Conservation (phyloP, 768 basidiomycete genomes). For the Phanerochaete carnosa region DNA sequence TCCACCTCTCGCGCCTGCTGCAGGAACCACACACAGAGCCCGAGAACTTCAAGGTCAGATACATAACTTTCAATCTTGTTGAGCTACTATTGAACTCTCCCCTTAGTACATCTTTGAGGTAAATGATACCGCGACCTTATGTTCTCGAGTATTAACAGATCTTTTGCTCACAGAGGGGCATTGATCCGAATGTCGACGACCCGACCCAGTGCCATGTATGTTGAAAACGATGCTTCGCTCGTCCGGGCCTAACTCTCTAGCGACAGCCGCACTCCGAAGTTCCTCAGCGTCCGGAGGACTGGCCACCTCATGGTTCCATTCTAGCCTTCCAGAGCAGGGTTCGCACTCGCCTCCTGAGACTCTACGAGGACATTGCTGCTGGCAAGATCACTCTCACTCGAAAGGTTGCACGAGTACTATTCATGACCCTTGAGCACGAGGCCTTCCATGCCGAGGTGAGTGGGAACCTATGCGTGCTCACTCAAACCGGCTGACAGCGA, state of each 20-base stretch:
- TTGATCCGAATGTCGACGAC: conserved; percentile 93
- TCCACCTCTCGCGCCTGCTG: conserved; percentile 75
- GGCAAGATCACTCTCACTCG: conserved; percentile 50
- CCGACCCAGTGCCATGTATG: conserved; percentile 82
- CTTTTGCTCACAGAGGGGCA: conserved; percentile 66
- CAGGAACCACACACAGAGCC: conserved; percentile 83
- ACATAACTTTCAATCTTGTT: background rate
- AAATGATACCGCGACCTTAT: conserved; percentile 1
- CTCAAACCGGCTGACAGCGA: background rate
- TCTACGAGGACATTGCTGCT: conserved; percentile 72
- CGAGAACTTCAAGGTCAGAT: conserved; percentile 64
- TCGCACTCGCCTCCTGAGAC: conserved; percentile 59
- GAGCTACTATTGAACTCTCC: conserved; percentile 1
- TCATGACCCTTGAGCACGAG: conserved; percentile 92
- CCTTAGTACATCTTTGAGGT: conserved; percentile 75
- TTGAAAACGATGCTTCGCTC: background rate
- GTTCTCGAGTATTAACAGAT: conserved; percentile 12
- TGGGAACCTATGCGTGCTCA: background rate
- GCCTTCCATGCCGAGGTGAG: conserved; percentile 77
- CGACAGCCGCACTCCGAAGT: conserved; percentile 84
- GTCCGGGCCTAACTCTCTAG: background rate
- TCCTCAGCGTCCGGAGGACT: conserved; percentile 74
- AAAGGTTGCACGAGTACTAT: conserved; percentile 73
- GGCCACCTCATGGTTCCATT: conserved; percentile 75
- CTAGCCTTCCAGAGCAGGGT: conserved; percentile 77